Conservation (phyloP, 768 basidiomycete species). For the Dioszegia crocea region DNA sequence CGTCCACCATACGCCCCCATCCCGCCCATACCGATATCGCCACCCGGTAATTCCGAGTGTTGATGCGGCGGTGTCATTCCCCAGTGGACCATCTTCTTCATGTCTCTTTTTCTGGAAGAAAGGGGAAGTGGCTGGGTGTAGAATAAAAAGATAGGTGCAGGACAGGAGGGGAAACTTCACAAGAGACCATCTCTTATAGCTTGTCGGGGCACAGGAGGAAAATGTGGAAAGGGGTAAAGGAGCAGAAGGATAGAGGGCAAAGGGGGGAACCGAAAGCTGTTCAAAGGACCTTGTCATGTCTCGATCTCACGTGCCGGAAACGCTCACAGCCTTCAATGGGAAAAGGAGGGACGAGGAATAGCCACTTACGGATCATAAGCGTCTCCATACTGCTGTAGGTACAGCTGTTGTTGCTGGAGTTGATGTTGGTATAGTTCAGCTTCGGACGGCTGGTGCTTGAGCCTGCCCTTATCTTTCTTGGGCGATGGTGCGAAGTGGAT, state of each 20-base stretch:
- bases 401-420: neutral
- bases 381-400: neutral
- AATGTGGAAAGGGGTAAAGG: neutral
- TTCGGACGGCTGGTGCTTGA: neutral
- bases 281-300: too few relatives aligned
- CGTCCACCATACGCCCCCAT: neutral
- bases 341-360: neutral
- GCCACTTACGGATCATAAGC: constrained; percentile 3
- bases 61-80: constrained; percentile 12
- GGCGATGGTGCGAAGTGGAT: neutral
- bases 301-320: too few relatives aligned
- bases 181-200: neutral
- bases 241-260: neutral
- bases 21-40: neutral
- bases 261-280: neutral
- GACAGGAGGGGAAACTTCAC: neutral
- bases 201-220: neutral
- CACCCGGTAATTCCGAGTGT: constrained; percentile 3
- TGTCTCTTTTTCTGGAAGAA: neutral
- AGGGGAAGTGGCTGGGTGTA: neutral
- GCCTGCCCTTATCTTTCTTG: neutral
- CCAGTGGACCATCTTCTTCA: constrained; percentile 10
- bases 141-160: neutral
- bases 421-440: neutral
- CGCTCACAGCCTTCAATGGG: neutral